These are phyloP conservation scores for Lipomyces chichibuensis DNA, from an alignment of 805 yeast species.

Conservation along the genomic window DNA sequence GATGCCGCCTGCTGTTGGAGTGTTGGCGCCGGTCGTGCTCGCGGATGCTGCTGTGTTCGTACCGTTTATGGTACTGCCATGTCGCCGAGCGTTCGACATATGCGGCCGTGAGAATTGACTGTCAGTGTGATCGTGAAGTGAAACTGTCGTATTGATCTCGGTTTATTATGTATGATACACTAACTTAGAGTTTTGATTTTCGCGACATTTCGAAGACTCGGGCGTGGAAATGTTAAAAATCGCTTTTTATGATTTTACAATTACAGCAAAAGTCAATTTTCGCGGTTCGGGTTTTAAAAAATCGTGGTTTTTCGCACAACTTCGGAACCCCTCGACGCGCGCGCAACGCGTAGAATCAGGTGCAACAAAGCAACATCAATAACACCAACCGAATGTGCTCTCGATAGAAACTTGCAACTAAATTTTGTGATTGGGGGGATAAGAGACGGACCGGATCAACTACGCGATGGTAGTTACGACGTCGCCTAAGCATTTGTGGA, in stretches of 20 bases:
- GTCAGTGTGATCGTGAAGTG: neutral
- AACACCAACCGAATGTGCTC: neutral
- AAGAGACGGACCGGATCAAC: neutral
- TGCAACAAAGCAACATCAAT: too few species aligned
- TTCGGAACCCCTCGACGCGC: neutral
- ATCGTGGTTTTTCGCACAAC: too few species aligned
- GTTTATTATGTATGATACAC: too few species aligned
- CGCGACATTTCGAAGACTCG: neutral
- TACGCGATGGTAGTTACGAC: slow-evolving; percentile 2
- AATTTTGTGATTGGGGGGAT: neutral
- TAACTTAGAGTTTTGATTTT: neutral
- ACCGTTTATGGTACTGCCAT: slow-evolving; percentile 7
- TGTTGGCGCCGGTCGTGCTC: neutral
- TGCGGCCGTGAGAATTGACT: neutral
- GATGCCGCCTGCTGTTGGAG: neutral
- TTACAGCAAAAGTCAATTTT: neutral
- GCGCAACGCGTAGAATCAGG: neutral
- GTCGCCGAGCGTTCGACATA: slow-evolving; percentile 24
- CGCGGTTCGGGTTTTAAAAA: neutral
- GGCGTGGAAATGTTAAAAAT: neutral
- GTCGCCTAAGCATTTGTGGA: slow-evolving; percentile 20
- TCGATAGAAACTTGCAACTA: neutral
- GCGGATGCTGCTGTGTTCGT: neutral
- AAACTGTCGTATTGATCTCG: neutral
- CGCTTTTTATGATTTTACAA: neutral